Evolutionary conservation across 2,329 filamentous ascomycete genomes (phyloP), one percentile per base, ranked within the genome.

Genomic region (Diplodia intermedia): DNA sequence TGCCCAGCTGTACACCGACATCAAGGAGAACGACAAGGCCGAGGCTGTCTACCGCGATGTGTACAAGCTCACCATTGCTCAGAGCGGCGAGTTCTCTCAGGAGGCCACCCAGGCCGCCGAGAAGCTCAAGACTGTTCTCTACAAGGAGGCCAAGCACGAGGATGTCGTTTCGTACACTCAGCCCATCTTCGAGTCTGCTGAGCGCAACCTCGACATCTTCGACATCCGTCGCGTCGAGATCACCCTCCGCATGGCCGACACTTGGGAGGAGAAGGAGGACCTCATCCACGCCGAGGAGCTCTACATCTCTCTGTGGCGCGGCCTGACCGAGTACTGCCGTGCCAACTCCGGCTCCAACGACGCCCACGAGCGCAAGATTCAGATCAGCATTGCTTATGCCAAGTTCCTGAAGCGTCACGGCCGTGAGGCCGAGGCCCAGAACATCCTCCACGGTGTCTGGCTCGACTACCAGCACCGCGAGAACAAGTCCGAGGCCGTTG

Each of bases 261-360:
- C 66, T 43, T 75, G 72, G 65, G 73, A 75, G 52, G 72, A 74
- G 67, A 70, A 72, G 20, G 69, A 72, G 33, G 72, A 75, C 54
- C 31, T 74, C n/a, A 71, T 71, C 69, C 70, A 67, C 12, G 73
- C 73, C 23, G 73, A 75, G 65, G 71, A 74, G 57, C 68, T 72
- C 12, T 69, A 74, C 14, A 71, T 75, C 11, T 54, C 66, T 38
- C 33, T 68, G 20, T 68, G 66, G 66, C 66, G 66, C 38, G 66
- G 66, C n/a, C 66, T 68, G 38, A 63, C 56, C 11, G 56, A 68
- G 33, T 56, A 68, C 56, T 68, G 66, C 66, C 66, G 66, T 55
- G 26, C 56, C 36, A 62, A 68, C 57, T 7, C 23, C 14, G 57
- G 9, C 36, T 55, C 66, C 18, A 36, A 55, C 26, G 66, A 68